Evolutionary conservation across 495 filamentous ascomycete species (phyloP), one percentile per base, ranked within the genome.

Genomic region (Amphirosellinia nigrospora): DNA sequence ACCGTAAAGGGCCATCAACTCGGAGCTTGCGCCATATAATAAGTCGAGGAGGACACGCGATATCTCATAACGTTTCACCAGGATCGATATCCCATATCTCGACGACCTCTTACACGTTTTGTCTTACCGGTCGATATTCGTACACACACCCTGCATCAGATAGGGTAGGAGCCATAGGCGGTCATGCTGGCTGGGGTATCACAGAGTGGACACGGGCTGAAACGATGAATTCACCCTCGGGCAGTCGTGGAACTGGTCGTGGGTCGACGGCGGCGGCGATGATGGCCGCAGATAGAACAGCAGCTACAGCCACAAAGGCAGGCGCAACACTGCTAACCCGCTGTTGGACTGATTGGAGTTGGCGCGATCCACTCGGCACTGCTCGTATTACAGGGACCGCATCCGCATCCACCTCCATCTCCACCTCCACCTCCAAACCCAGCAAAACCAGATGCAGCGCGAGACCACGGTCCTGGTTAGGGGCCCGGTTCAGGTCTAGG

Each of bases 301-400:
- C n/a, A n/a, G 28, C 43, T 32, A 21, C 19, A 59, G 48, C 41
- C 21, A 48, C 39, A 38, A 41, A 60, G 43, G 53, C 30, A 68
- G 55, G 41, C 28, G 26, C 55, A 30, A 38, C 38, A 19, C 28
- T 39, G 41, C 55, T 48, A 60, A 30, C 26, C 48, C 53, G 41
- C n/a, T 43, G 39, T 13, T 36, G 34, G 3, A 36, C 34, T 32
- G 39, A n/a, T 68, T 13, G 66, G 55, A 45, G 41, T 7, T 68
- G 66, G 66, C 41, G 43, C 28, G 53, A 55, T 46, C 52, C 53
- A 50, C 66, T 38, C 38, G n/a, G 55, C 6, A 15, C 30, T 60
- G 36, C 50, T 70, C 45, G 43, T 58, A 62, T 69, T 56, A 59
- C 52, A 56, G 63, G 63, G 45, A 10, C 46, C 10, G 45, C 63